Base-by-base conservation (phyloP, 352 stramenopile genomes). In the Phytophthora europaea region DNA sequence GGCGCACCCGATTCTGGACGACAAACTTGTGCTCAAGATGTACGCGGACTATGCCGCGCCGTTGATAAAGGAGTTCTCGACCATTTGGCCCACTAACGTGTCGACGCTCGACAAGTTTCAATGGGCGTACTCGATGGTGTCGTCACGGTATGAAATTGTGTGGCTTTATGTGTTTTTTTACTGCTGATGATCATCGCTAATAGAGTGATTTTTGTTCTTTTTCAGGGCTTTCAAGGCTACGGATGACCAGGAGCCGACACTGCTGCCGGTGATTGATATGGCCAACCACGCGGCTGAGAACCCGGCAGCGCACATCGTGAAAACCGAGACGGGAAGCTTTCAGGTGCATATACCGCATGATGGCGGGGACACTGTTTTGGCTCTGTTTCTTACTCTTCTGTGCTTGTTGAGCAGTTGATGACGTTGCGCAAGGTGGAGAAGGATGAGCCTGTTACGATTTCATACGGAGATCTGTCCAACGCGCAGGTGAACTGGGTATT, bases 181-280 rank as follows among this genome's bases (percentile, higher is more conserved):
- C 36, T 55, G 12, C 20, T 23, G 33, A 36, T 26, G 23, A 22
- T 36, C 18, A 8, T 55, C 12, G 23, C 5, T 26, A 4, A 54
- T 57, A 22, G 10, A 55, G 9, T 31, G 28, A 59, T 13, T 65
- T 13, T 33, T 61, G 53, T 6, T 52, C 4, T 53, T 23, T 54
- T 40, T 23, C 31, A 92, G 82, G 55, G 87, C 87, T 16, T 90
- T 90, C 52, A 82, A 70, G 22, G 52, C 82, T 63, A 59, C 58
- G 18, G 70, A 70, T 57, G 61, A 22, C 9, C 66, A 70, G 20
- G 85, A 92, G 47, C 85, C 85, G 45, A 92, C 85, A 43, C 57
- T 94, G 12, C 71, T 94, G 22, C 87, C 87, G 2, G 85, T 92
- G 15, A 94, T 94, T 61, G 85, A 94, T 62, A 94, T 94, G 87